These are phyloP conservation scores for Coriaria nepalensis DNA, from an alignment of 306 rosid genomes.

Conservation along the genomic window DNA sequence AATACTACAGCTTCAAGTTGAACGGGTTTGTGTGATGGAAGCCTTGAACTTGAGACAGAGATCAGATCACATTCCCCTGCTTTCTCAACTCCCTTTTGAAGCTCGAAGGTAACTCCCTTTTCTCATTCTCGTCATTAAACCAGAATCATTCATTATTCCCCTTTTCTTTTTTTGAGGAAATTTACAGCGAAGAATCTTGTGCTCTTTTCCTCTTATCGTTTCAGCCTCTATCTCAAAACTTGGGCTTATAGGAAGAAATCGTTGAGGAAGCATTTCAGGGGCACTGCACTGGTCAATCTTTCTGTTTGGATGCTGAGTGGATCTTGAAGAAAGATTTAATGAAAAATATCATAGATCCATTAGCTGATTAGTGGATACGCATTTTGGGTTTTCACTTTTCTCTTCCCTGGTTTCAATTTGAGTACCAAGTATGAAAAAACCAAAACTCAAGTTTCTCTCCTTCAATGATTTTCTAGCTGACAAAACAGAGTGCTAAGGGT, in stretches of 20 bases:
- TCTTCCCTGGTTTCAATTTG: not conserved
- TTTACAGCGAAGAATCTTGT: not conserved
- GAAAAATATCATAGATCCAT: not conserved
- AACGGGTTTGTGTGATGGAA: conserved; percentile 16
- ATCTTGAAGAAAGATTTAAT: not conserved
- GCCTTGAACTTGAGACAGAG: conserved; percentile 6
- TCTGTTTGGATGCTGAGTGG: not conserved
- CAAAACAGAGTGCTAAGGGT: not conserved
- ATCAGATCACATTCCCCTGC: conserved; percentile 1
- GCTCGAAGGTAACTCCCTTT: conserved; percentile 8
- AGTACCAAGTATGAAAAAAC: no score
- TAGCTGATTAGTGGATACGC: no score
- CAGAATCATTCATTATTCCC: not conserved
- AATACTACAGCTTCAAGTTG: not conserved
- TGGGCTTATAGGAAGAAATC: conserved; percentile 3
- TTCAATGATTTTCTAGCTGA: not conserved
- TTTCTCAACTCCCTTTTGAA: conserved; percentile 5
- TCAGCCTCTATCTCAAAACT: conserved; percentile 3
- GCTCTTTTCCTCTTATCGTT: not conserved
- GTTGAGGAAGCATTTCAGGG: conserved; percentile 8
- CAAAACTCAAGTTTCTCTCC: not conserved
- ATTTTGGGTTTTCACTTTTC: not conserved
- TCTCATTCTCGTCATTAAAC: conserved; percentile 1
- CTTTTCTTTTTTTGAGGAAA: not conserved
- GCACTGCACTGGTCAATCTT: conserved; percentile 3